phyloP scores from a whole-genome alignment of 2,329 filamentous ascomycete genomes.

The Akanthomyces lecanii region DNA sequence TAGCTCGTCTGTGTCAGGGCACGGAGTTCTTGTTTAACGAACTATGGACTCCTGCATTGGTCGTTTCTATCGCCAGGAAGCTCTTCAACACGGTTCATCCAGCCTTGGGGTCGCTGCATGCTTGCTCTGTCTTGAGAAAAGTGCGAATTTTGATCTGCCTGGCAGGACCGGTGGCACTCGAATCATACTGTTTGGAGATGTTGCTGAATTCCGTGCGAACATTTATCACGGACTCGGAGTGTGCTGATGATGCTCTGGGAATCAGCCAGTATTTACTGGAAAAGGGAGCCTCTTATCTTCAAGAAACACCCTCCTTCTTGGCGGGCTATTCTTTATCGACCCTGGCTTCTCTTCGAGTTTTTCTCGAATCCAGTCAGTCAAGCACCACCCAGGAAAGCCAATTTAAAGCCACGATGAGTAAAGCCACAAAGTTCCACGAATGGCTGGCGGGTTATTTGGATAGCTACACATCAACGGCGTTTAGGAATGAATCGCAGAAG shows the following conservation, averaged over 20 bases:
- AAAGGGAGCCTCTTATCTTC: conserved; percentile 62
- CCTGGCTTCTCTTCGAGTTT: conserved; percentile 71
- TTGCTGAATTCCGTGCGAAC: conserved; percentile 73
- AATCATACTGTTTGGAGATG: conserved; percentile 86
- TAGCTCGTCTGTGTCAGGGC: conserved; percentile 72
- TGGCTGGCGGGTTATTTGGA: conserved; percentile 74
- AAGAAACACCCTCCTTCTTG: conserved; percentile 66
- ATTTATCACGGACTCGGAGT: conserved; percentile 78
- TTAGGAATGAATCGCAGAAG: conserved; percentile 45
- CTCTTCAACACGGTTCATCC: conserved; percentile 78
- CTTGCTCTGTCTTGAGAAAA: conserved; percentile 81
- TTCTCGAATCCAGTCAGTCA: conserved; percentile 69
- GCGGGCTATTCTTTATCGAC: conserved; percentile 77
- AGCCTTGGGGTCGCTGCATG: conserved; percentile 80
- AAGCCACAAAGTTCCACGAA: conserved; percentile 67
- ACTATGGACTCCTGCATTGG: conserved; percentile 73
- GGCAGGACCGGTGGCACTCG: conserved; percentile 66
- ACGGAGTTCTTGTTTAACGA: conserved; percentile 59
- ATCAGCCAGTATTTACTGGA: conserved; percentile 79
- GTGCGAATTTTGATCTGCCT: conserved; percentile 76
- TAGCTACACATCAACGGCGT: conserved; percentile 53
- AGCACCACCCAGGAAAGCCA: conserved; percentile 83
- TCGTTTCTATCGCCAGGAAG: conserved; percentile 69
- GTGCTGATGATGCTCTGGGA: conserved; percentile 84
- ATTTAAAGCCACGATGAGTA: conserved; percentile 70